These are phyloP conservation scores for Ustilago esculenta DNA, from an alignment of 1,284 basidiomycete species.

Conservation along the genomic window DNA sequence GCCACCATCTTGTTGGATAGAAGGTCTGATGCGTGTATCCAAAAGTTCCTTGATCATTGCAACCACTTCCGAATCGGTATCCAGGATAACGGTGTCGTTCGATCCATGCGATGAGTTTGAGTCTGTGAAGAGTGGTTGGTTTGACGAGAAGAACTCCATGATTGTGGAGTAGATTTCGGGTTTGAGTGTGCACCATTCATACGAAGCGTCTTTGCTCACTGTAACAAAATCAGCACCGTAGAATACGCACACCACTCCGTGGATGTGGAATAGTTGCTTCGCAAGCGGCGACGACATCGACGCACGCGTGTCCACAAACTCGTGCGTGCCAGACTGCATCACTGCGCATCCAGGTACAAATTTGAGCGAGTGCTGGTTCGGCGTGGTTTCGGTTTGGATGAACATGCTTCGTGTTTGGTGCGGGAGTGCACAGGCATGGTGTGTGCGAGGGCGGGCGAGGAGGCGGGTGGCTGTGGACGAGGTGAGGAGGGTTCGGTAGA, in stretches of 20 bases:
- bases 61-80: conserved; percentile 95
- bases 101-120: conserved; percentile 74
- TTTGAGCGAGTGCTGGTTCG: conserved; percentile 96
- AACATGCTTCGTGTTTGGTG: conserved; percentile 54
- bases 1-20: conserved; percentile 94
- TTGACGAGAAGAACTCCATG: conserved; percentile 97
- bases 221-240: conserved; percentile 99
- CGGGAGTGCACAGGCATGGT: background rate
- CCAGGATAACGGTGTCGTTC: conserved; percentile 93
- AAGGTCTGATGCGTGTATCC: conserved; percentile 92
- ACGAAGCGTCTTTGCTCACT: conserved; percentile 88
- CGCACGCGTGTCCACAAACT: conserved; percentile 81
- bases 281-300: conserved; percentile 82
- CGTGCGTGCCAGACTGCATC: conserved; percentile 83
- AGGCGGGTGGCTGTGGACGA: conserved; percentile 1
- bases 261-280: conserved; percentile 88
- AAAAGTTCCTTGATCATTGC: conserved; percentile 99
- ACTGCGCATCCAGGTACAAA: conserved; percentile 93
- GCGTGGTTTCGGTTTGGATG: conserved; percentile 83
- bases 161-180: conserved; percentile 98
- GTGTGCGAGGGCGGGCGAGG: background rate
- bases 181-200: conserved; percentile 88
- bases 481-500: conserved; percentile 23
- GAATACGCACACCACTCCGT: conserved; percentile 88
- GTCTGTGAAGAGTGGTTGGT: conserved; percentile 80